Conservation (phyloP, 108 stramenopile genomes). For the Craspedostauros australis region DNA sequence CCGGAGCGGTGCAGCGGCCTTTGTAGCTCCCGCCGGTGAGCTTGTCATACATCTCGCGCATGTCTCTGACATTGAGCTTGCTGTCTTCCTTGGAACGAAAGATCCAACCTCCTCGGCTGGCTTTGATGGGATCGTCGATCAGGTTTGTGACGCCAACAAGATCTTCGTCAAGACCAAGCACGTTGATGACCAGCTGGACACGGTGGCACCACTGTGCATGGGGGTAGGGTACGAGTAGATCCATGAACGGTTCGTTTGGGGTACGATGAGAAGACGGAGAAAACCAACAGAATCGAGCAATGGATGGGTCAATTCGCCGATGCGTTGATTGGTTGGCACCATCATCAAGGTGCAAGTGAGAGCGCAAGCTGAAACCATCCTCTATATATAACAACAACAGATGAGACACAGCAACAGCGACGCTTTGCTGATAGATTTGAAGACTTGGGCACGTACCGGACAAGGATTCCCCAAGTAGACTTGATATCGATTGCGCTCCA, state of each 20-base stretch:
- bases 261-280: too few relatives aligned
- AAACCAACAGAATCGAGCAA: too few relatives aligned
- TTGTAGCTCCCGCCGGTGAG: constrained; percentile 40
- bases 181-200: constrained; percentile 39
- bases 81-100: constrained; percentile 21
- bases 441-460: constrained; percentile 49
- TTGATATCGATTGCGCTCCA: constrained; percentile 73
- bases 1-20: constrained; percentile 86
- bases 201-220: constrained; percentile 72
- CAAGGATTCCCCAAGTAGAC: constrained; percentile 91
- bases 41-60: constrained; percentile 40
- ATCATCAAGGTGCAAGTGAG: too few relatives aligned
- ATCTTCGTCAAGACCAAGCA: constrained; percentile 33
- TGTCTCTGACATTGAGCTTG: constrained; percentile 17
- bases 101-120: constrained; percentile 84
- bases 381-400: neutral
- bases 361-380: neutral
- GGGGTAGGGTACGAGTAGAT: too few relatives aligned
- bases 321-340: too few relatives aligned
- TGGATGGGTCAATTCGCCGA: too few relatives aligned
- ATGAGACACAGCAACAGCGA: too few relatives aligned
- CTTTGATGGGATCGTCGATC: constrained; percentile 75
- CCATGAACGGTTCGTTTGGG: too few relatives aligned
- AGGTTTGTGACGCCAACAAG: constrained; percentile 53
- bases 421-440: too few relatives aligned